Evolutionary conservation across 768 basidiomycete genomes (phyloP).

Genomic region (Amanita phalloides): DNA sequence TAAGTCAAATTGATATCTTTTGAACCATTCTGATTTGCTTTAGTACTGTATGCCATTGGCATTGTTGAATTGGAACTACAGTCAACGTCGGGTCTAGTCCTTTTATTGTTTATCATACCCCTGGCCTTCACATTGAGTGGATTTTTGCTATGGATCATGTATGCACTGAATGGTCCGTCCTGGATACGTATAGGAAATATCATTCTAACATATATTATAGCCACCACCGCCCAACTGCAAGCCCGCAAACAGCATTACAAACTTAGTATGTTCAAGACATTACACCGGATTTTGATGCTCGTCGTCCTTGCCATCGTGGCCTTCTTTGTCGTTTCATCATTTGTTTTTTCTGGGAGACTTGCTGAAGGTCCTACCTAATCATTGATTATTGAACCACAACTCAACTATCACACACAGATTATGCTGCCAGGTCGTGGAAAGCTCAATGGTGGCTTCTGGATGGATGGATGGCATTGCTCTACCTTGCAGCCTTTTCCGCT

Average conservation of each 20-base stretch:
- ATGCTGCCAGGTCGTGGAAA: conserved; percentile 84
- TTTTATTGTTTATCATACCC: conserved; percentile 88
- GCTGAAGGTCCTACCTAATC: conserved; percentile 59
- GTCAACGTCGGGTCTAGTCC: conserved; percentile 73
- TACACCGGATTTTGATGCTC: conserved; percentile 77
- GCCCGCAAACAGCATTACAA: conserved; percentile 84
- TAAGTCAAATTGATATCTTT: conserved; percentile 27
- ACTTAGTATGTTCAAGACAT: conserved; percentile 75
- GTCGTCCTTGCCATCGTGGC: conserved; percentile 73
- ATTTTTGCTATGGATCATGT: conserved; percentile 94
- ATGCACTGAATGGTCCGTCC: conserved; percentile 75
- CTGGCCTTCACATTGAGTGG: conserved; percentile 92
- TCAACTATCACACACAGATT: conserved; percentile 40
- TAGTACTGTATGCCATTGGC: conserved; percentile 88
- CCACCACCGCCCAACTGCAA: conserved; percentile 80
- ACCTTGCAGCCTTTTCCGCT: conserved; percentile 65
- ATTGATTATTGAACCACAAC: not conserved
- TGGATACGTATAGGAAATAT: not conserved
- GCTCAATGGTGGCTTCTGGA: conserved; percentile 95
- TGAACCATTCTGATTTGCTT: not conserved
- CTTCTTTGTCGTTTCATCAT: conserved; percentile 89
- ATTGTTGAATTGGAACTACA: conserved; percentile 91
- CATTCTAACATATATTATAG: conserved; percentile 24
- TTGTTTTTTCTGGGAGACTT: conserved; percentile 84
- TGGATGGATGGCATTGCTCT: conserved; percentile 87